Percentiles rank a stretch among this genome's conserved stretches.
These are phyloP conservation scores for Sphagnum contortum DNA, from an alignment of 225 moss, liverwort and hornwort species.

Conservation along the genomic window DNA sequence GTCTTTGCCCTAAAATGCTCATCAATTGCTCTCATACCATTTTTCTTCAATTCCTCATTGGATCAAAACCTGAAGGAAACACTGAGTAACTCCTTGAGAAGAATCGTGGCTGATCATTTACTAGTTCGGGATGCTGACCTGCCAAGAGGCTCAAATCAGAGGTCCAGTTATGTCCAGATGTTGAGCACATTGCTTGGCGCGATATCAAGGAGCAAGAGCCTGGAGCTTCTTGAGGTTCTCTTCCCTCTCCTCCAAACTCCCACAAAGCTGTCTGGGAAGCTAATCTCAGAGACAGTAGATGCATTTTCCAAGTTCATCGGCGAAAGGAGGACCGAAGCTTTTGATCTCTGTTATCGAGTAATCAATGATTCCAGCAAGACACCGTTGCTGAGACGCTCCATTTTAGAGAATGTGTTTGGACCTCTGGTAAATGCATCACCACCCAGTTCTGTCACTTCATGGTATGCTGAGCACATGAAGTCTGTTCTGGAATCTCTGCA, in stretches of 20 bases:
- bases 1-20: constrained; percentile 42
- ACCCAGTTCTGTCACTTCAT: constrained; percentile 42
- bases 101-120: constrained; percentile 57
- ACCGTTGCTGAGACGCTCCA: constrained; percentile 45
- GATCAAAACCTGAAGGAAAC: constrained; percentile 26
- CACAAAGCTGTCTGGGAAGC: constrained; percentile 33
- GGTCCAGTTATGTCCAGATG: constrained; percentile 59
- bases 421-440: constrained; percentile 48
- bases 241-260: constrained; percentile 76
- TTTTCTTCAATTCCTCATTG: constrained; percentile 35
- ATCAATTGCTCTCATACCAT: constrained; percentile 42
- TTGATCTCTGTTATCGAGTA: constrained; percentile 57
- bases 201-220: constrained; percentile 50
- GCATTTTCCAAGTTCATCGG: constrained; percentile 34
- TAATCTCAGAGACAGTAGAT: constrained; percentile 40
- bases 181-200: constrained; percentile 49
- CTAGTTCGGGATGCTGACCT: constrained; percentile 65
- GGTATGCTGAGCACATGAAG: constrained; percentile 57
- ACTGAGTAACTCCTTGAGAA: constrained; percentile 37
- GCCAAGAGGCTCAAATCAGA: constrained; percentile 61
- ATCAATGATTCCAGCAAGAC: constrained; percentile 51
- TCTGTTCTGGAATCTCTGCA: constrained; percentile 33
- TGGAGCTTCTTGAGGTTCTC: constrained; percentile 68
- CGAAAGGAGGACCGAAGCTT: constrained; percentile 41
- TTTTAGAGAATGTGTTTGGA: constrained; percentile 50